phyloP scores from a whole-genome alignment of 257 asterid species.

The Linaria vulgaris region DNA sequence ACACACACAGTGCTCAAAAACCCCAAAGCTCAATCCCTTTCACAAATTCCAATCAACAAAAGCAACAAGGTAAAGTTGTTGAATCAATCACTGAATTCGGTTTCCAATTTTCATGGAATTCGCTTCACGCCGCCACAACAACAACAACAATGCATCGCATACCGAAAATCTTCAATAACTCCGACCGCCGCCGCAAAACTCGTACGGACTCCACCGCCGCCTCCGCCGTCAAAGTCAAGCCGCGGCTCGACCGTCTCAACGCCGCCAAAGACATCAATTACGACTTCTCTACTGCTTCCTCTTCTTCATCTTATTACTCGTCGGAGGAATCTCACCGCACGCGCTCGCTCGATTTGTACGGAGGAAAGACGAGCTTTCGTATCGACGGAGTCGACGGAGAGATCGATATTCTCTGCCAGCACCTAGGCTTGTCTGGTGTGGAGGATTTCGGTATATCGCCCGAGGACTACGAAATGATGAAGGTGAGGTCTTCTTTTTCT shows the following conservation, averaged over 20 bases:
- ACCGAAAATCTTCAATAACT: conserved; percentile 38
- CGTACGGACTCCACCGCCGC: conserved; percentile 29
- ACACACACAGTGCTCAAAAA: too few species aligned
- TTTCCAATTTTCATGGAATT: conserved; percentile 42
- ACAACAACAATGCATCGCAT: conserved; percentile 43
- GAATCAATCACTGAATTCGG: too few species aligned
- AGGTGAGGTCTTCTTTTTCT: conserved; percentile 56
- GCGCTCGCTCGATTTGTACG: conserved; percentile 56
- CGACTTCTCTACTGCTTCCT: conserved; percentile 51
- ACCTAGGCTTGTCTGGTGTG: conserved; percentile 68
- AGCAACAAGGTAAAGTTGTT: too few species aligned
- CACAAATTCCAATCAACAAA: too few species aligned
- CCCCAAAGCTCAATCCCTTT: too few species aligned
- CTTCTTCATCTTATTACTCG: conserved; percentile 27
- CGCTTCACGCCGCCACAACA: conserved; percentile 29
- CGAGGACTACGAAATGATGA: conserved; percentile 73
- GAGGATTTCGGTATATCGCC: conserved; percentile 69
- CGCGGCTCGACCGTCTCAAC: conserved; percentile 67
- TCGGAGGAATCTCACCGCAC: conserved; percentile 47
- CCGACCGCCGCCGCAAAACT: conserved; percentile 38
- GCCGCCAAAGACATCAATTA: conserved; percentile 67
- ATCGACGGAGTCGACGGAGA: conserved; percentile 66
- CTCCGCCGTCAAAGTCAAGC: conserved; percentile 34
- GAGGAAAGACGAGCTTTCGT: conserved; percentile 63
- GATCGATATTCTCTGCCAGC: conserved; percentile 46